Evolutionary conservation across 208 protist genomes (phyloP).

Genomic region (Leishmania tarentolae): DNA sequence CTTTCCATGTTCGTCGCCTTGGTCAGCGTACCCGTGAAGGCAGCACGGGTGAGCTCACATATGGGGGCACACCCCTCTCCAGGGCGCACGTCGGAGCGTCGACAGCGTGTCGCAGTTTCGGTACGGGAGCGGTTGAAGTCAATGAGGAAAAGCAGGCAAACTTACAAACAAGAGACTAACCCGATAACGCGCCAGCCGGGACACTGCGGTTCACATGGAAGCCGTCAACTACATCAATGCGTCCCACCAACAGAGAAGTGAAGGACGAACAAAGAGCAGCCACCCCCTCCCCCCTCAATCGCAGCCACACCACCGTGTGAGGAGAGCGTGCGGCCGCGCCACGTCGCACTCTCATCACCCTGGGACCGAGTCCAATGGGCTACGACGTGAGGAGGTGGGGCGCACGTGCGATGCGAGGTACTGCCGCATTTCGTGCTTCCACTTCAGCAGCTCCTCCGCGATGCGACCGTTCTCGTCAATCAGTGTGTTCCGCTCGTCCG

Average conservation of each 20-base stretch:
- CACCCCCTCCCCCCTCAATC: neutral
- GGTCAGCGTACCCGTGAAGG: neutral
- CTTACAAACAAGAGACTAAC: neutral
- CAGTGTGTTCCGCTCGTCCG: conserved; percentile 40
- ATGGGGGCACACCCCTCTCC: neutral
- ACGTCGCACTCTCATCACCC: neutral
- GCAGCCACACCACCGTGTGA: neutral
- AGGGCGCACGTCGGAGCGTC: neutral
- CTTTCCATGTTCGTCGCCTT: neutral
- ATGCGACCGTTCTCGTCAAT: conserved; percentile 59
- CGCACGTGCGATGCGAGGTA: conserved; percentile 30
- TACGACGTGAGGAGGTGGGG: conserved; percentile 17
- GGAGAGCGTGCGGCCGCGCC: neutral
- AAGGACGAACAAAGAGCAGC: neutral
- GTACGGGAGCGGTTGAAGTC: neutral
- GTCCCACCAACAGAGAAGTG: neutral
- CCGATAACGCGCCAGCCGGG: neutral
- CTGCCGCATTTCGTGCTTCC: conserved; percentile 56
- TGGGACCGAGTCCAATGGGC: neutral
- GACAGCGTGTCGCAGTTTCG: neutral
- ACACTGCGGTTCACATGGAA: neutral
- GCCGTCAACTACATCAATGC: neutral
- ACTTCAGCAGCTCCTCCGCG: conserved; percentile 53
- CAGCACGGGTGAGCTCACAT: neutral
- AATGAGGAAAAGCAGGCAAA: neutral